These are phyloP conservation scores for Cnidoscolus chayamansa DNA, from an alignment of 441 rosid species.

Conservation along the genomic window DNA sequence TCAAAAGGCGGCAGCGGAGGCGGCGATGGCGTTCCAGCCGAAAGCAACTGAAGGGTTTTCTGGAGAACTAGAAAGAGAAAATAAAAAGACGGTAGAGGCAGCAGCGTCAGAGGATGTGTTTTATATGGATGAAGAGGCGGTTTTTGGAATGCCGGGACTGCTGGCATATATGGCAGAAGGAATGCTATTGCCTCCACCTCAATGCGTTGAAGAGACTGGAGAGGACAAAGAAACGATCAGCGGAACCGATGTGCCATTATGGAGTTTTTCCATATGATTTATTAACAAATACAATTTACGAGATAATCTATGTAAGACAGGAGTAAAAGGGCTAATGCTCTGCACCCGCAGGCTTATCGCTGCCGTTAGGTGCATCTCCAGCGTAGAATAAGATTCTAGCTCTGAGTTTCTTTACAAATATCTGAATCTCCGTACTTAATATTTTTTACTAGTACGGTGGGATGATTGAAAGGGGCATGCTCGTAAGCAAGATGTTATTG, in stretches of 20 bases:
- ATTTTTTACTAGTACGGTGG: constrained; percentile 14
- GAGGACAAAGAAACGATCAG: constrained; percentile 37
- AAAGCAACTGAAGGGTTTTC: constrained; percentile 10
- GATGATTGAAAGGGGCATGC: background rate
- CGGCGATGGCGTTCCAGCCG: constrained; percentile 49
- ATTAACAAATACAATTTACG: background rate
- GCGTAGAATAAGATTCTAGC: too few relatives aligned
- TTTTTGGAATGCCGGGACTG: constrained; percentile 55
- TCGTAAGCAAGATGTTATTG: background rate
- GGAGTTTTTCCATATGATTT: constrained; percentile 48
- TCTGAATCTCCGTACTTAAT: constrained; percentile 4
- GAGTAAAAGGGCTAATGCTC: background rate
- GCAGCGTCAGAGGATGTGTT: constrained; percentile 25
- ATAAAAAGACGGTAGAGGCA: background rate
- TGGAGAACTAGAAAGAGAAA: background rate
- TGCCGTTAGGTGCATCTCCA: too few relatives aligned
- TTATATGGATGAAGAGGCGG: constrained; percentile 55
- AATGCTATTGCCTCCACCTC: constrained; percentile 77
- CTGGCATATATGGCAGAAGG: constrained; percentile 67
- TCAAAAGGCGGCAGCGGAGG: constrained; percentile 74
- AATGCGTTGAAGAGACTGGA: constrained; percentile 24
- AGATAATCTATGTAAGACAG: too few relatives aligned
- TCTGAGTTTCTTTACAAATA: too few relatives aligned
- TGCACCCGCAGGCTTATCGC: too few relatives aligned
- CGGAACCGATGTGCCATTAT: constrained; percentile 47